Conservation (phyloP, 139 green algal species). For the Zygnema cylindricum region DNA sequence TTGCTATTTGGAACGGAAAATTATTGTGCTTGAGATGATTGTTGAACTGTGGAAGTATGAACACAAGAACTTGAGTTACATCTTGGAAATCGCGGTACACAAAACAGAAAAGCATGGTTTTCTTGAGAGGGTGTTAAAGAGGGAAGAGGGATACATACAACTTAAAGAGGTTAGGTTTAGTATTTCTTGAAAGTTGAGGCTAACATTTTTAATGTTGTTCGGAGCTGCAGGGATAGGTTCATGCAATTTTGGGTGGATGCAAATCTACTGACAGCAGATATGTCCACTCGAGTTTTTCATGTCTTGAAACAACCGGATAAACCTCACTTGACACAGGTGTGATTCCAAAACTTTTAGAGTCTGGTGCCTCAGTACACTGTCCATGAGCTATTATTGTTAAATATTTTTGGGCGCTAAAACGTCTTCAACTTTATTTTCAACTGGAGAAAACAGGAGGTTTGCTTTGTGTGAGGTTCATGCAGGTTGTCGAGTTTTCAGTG, state of each 20-base stretch:
- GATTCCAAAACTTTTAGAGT: neutral
- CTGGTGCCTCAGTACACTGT: neutral
- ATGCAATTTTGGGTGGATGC: slow-evolving; percentile 47
- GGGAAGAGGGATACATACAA: too few relatives aligned
- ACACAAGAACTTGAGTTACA: neutral
- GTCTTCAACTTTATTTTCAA: neutral
- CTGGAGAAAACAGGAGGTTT: neutral
- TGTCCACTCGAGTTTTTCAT: slow-evolving; percentile 50
- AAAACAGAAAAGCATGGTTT: neutral
- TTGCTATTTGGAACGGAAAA: too few relatives aligned
- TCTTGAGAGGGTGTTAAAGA: too few relatives aligned
- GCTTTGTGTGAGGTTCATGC: too few relatives aligned
- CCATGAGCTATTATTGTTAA: neutral
- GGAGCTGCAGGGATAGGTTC: slow-evolving; percentile 34
- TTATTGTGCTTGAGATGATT: too few relatives aligned
- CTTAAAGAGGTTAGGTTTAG: too few relatives aligned
- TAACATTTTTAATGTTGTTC: too few relatives aligned
- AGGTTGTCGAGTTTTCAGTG: too few relatives aligned
- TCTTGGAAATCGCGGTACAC: neutral
- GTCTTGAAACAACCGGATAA: slow-evolving; percentile 50
- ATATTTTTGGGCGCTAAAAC: too few relatives aligned
- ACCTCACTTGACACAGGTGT: slow-evolving; percentile 52
- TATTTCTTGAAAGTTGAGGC: too few relatives aligned
- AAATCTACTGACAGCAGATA: slow-evolving; percentile 33
- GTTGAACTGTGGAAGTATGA: neutral